Evolutionary conservation across 2,329 filamentous ascomycete genomes (phyloP).

Genomic region (Alternaria novae-zelandiae): DNA sequence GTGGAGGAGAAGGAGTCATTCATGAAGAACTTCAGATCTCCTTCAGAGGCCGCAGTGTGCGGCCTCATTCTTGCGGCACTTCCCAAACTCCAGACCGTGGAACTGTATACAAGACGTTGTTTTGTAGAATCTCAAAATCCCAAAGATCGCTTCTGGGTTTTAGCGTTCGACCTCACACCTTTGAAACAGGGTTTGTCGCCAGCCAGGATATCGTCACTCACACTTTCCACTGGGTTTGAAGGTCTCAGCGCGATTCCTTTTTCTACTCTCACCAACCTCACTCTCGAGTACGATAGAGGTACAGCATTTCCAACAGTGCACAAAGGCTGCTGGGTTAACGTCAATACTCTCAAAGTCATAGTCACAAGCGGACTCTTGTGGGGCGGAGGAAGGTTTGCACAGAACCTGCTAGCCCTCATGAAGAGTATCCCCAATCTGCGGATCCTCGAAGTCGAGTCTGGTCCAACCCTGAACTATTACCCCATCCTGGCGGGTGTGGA

Average conservation of each 20-base stretch:
- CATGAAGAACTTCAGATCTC: background rate
- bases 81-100: background rate
- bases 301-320: background rate
- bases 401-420: background rate
- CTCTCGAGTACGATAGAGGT: background rate
- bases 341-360: background rate
- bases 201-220: background rate
- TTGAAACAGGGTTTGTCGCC: background rate
- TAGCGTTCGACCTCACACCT: background rate
- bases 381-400: background rate
- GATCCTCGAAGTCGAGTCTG: background rate
- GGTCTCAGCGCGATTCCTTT: background rate
- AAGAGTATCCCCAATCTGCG: background rate
- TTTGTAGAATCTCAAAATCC: background rate
- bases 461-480: background rate
- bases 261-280: background rate
- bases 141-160: background rate
- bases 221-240: background rate
- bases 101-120: background rate
- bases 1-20: background rate
- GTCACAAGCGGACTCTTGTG: background rate
- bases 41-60: background rate
- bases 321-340: background rate
- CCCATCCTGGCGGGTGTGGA: background rate
- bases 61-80: background rate